Evolutionary conservation across 2,329 filamentous ascomycete genomes (phyloP).

Genomic region (Aspergillus ibericus): DNA sequence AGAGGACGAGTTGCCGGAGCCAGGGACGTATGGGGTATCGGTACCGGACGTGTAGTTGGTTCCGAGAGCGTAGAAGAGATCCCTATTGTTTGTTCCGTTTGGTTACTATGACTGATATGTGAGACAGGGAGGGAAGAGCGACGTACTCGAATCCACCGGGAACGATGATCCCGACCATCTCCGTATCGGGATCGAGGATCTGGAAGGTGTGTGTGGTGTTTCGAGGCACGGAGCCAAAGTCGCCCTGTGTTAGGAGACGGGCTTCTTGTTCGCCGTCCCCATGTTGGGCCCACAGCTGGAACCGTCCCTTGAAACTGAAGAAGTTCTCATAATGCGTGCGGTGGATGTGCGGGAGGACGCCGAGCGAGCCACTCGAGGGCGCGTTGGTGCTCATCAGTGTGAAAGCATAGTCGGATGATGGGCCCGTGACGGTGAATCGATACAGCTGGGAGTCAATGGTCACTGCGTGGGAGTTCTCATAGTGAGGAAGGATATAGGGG

Average conservation of each 20-base stretch:
- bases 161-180: constrained; percentile 48
- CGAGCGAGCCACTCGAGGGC: constrained; percentile 37
- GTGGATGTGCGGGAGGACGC: constrained; percentile 48
- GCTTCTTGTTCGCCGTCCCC: constrained; percentile 34
- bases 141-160: constrained; percentile 52
- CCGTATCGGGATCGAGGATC: constrained; percentile 49
- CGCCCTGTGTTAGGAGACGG: constrained; percentile 45
- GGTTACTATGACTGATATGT: not conserved
- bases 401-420: constrained; percentile 48
- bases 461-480: constrained; percentile 34
- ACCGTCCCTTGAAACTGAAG: constrained; percentile 47
- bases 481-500: constrained; percentile 39
- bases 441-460: constrained; percentile 41
- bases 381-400: constrained; percentile 48
- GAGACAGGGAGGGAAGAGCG: not conserved
- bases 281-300: constrained; percentile 48
- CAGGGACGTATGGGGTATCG: constrained; percentile 40
- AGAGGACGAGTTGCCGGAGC: constrained; percentile 28
- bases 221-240: constrained; percentile 48
- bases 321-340: constrained; percentile 50
- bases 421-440: constrained; percentile 47
- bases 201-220: constrained; percentile 53
- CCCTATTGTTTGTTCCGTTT: constrained; percentile 8
- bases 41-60: constrained; percentile 38
- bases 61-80: constrained; percentile 46